phyloP scores from a whole-genome alignment of 2,329 filamentous ascomycete species.

The Fulvia fulva region DNA sequence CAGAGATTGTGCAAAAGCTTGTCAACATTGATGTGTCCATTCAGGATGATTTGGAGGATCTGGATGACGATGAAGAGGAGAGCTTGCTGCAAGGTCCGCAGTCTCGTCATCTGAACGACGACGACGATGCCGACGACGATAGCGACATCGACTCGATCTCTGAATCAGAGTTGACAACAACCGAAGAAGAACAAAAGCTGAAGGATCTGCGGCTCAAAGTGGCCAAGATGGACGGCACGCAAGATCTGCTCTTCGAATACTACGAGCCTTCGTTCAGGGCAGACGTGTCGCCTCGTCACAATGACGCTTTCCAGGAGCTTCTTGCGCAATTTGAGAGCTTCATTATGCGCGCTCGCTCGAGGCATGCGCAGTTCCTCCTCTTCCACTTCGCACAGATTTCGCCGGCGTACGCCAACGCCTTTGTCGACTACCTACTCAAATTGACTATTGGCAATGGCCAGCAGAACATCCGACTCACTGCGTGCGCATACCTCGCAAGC shows the following conservation, averaged over 20 bases:
- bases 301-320: constrained; percentile 72
- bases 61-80: constrained; percentile 82
- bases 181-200: constrained; percentile 58
- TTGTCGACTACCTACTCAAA: constrained; percentile 73
- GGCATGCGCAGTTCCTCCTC: constrained; percentile 90
- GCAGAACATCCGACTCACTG: constrained; percentile 70
- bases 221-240: constrained; percentile 83
- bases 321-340: constrained; percentile 81
- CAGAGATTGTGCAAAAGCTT: constrained; percentile 77
- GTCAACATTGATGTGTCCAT: constrained; percentile 96
- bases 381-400: constrained; percentile 92
- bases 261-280: constrained; percentile 70
- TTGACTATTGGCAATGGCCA: constrained; percentile 81
- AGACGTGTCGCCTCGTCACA: constrained; percentile 57
- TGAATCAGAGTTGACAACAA: constrained; percentile 56
- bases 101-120: constrained; percentile 48
- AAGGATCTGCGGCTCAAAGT: constrained; percentile 75
- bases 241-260: constrained; percentile 81
- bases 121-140: constrained; percentile 49
- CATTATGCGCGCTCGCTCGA: constrained; percentile 83
- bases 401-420: constrained; percentile 72
- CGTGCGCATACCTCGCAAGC: constrained; percentile 87
- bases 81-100: constrained; percentile 59
- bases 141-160: constrained; percentile 68
- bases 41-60: constrained; percentile 85